Base-by-base conservation (phyloP, 495 filamentous ascomycete species). In the Pseudotulostoma volvatum region DNA sequence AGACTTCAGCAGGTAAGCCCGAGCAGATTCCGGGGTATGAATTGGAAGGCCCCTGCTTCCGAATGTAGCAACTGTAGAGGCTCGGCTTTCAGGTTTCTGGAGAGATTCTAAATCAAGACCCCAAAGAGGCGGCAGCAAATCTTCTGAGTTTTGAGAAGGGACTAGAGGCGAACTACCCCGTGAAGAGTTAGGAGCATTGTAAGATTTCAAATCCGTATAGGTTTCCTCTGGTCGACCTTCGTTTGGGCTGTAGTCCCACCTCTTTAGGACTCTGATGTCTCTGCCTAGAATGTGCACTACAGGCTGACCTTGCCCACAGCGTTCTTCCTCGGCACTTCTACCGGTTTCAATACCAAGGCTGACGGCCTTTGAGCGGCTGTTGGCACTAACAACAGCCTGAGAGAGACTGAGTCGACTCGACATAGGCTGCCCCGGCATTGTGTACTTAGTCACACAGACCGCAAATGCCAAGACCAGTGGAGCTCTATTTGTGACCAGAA, bases 391-490 rank as follows among this genome's bases (percentile, higher is more conserved):
- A 5, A 86, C 71, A 1, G 79, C 82, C 50, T 88, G 82, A 0
- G 70, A 81, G 16, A 92, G 59, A 51, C 82, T 87, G 16, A 90
- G 56, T 31, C 81, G 66, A 45, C 81, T 84, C 3, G 79, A 85
- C n/a, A 77, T 62, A 3, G 84, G 84, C 51, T 92, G 84, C 42
- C 78, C 74, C 0, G 83, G 80, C 76, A 84, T 87, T 0, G 83
- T 86, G 48, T 77, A 74, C 37, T 77, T 77, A 33, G 87, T 47
- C 36, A 87, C 52, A 41, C 69, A 68, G 11, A 85, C 70, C 1
- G 79, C 79, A 56, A 88, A 90, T 4, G 84, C 84, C 13, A 92
- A 60, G 7, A 88, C 77, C 18, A 92, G 60, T 4, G 84, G 84
- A 9, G 84, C 84, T 25, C 84, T 64, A 50, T 90, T 92, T 7